Conservation (phyloP, 2,329 filamentous ascomycete species). For the Pseudonectria foliicola region DNA sequence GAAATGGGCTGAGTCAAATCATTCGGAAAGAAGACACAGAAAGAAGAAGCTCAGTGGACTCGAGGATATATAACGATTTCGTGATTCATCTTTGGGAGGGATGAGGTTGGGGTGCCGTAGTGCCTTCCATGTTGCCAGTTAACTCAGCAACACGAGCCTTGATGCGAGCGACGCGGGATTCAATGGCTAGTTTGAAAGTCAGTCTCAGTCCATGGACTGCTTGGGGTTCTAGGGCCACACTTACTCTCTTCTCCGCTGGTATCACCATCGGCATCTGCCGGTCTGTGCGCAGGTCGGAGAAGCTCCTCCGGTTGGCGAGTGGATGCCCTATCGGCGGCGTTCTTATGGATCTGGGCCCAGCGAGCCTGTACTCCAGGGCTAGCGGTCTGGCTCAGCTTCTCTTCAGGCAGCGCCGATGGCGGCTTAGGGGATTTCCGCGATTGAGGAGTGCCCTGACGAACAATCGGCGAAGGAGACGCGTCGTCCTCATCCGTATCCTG, state of each 20-base stretch:
- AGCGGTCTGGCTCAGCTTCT: slow-evolving; percentile 28
- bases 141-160: slow-evolving; percentile 94
- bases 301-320: slow-evolving; percentile 60
- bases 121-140: slow-evolving; percentile 72
- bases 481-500: slow-evolving; percentile 43
- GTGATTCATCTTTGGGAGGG: slow-evolving; percentile 12
- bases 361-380: slow-evolving; percentile 54
- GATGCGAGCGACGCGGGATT: slow-evolving; percentile 93
- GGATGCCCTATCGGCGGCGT: slow-evolving; percentile 75
- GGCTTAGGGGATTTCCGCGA: slow-evolving; percentile 17
- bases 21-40: slow-evolving; percentile 7
- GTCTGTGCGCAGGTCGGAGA: slow-evolving; percentile 48
- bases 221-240: slow-evolving; percentile 32
- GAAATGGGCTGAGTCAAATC: slow-evolving; percentile 2
- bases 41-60: slow-evolving; percentile 1
- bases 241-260: slow-evolving; percentile 93
- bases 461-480: slow-evolving; percentile 47
- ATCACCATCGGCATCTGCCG: slow-evolving; percentile 66
- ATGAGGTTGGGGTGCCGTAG: slow-evolving; percentile 27
- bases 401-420: slow-evolving; percentile 21
- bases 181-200: slow-evolving; percentile 61
- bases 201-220: slow-evolving; percentile 12
- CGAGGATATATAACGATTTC: neutral
- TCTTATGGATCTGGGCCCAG: slow-evolving; percentile 95
- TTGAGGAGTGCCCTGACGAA: slow-evolving; percentile 28